These are phyloP conservation scores for Anthoceros angustus DNA, from an alignment of 225 moss, liverwort and hornwort genomes.

Conservation along the genomic window DNA sequence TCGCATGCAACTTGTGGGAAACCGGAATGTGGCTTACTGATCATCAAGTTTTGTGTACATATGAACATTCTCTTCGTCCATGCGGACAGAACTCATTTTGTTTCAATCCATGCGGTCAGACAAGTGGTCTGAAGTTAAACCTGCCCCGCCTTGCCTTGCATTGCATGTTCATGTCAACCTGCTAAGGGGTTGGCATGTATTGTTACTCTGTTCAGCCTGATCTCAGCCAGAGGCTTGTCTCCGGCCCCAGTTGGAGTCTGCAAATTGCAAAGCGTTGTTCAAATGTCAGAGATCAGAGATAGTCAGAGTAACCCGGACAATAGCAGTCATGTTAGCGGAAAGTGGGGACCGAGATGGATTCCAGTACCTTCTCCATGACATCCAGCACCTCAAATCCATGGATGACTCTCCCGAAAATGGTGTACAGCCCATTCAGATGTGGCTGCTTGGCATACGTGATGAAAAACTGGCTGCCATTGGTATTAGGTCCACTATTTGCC, in stretches of 20 bases:
- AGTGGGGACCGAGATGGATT: not conserved
- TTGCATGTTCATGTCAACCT: conserved; percentile 17
- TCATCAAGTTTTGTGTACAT: too few species aligned
- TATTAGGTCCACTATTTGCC: conserved; percentile 97
- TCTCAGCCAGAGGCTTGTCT: conserved; percentile 94
- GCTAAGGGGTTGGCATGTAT: conserved; percentile 94
- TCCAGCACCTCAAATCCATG: conserved; percentile 94
- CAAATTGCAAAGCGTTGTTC: conserved; percentile 10
- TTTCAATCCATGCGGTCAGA: too few species aligned
- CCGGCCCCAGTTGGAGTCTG: conserved; percentile 89
- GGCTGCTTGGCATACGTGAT: conserved; percentile 87
- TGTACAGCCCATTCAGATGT: conserved; percentile 88
- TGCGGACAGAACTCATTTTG: too few species aligned
- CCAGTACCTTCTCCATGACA: conserved; percentile 87
- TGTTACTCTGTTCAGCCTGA: conserved; percentile 76
- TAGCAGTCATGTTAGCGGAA: not conserved
- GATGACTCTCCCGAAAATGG: conserved; percentile 88
- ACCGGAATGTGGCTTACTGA: too few species aligned
- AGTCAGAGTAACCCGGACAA: too few species aligned
- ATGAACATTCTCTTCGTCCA: too few species aligned
- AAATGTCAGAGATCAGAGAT: conserved; percentile 6
- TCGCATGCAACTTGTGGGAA: too few species aligned
- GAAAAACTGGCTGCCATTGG: conserved; percentile 97
- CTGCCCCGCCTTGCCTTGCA: too few species aligned
- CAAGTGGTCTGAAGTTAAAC: too few species aligned